Percentiles rank a stretch among this genome's conserved stretches.
Evolutionary conservation across 306 rosid species (phyloP).

Genomic region (Quercus robur): DNA sequence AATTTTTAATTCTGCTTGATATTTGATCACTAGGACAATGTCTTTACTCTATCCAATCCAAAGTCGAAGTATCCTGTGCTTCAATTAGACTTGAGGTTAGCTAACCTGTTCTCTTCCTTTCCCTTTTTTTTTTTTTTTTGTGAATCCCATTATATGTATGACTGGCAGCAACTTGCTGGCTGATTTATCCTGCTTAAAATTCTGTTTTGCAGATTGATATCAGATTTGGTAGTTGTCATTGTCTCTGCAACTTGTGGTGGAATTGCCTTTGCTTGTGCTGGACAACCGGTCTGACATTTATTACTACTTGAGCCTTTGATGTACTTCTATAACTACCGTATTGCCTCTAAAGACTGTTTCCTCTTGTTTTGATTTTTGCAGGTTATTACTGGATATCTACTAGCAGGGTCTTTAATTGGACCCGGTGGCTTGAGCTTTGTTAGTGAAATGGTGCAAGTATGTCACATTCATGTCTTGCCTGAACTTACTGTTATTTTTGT

Average conservation of each 20-base stretch:
- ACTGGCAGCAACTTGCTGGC: slow-evolving; percentile 28
- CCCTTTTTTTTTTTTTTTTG: not conserved
- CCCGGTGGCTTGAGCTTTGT: slow-evolving; percentile 96
- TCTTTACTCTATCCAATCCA: slow-evolving; percentile 81
- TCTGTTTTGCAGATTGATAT: slow-evolving; percentile 66
- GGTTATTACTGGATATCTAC: slow-evolving; percentile 91
- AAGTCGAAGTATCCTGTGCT: slow-evolving; percentile 95
- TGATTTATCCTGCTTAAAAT: slow-evolving; percentile 26
- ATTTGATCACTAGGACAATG: slow-evolving; percentile 68
- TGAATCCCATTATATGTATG: slow-evolving; percentile 8
- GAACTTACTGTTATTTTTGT: not conserved
- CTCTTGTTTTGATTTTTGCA: slow-evolving; percentile 30
- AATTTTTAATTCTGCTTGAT: slow-evolving; percentile 9
- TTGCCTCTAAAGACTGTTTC: slow-evolving; percentile 6
- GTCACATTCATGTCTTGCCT: slow-evolving; percentile 31
- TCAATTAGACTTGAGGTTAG: slow-evolving; percentile 81
- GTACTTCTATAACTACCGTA: slow-evolving; percentile 12
- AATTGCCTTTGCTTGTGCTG: slow-evolving; percentile 97
- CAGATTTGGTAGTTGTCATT: slow-evolving; percentile 90
- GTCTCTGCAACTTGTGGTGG: slow-evolving; percentile 99
- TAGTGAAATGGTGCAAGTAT: slow-evolving; percentile 97
- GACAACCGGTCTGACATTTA: slow-evolving; percentile 83
- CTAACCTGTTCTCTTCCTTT: slow-evolving; percentile 8
- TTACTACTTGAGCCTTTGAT: slow-evolving; percentile 16
- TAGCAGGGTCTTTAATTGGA: slow-evolving; percentile 89